Evolutionary conservation across 257 asterid genomes (phyloP), one percentile per base, ranked within the genome.

Genomic region (Penstemon newberryi): DNA sequence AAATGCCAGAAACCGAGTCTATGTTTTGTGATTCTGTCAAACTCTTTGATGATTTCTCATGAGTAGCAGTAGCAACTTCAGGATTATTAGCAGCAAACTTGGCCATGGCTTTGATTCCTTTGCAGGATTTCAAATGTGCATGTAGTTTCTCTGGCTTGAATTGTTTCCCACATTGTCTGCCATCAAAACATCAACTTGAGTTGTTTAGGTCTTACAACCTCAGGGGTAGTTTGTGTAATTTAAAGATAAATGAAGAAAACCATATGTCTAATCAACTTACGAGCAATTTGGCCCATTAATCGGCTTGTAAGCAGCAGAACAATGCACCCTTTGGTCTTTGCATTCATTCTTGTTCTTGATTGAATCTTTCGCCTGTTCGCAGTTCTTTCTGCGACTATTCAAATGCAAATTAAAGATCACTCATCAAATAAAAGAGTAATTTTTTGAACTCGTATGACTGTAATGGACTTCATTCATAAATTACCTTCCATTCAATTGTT

Each of bases 71-170:
- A 61, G 76, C 70, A 54, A 42, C 39, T 56, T 55, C 72, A 51
- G 85, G 74, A 60, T 58, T 45, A 15, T 58, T 42, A 9, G 56
- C 65, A 50, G 72, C 75, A 19, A 5, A 40, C 66, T 83, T 89
- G 64, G 82, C 55, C 70, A 76, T 36, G 4, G 85, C 86, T 79
- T 82, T 93, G 70, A 85, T 70, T 45, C 87, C 89, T 73, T 83
- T 88, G 91, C 98, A 93, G 36, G 92, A 79, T 75, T 81, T 88
- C 94, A 93, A 86, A 75, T 93, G 99, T 0, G 83, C 70, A 65
- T 84, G 92, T 63, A 93, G 79, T 77, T 87, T 88, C 80, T 86
- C 96, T 33, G 97, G 97, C 79, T 86, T 87, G 85, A 93, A 90
- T 62, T 82, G 82, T 82, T 90, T 90, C 73, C 87, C 85, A 60